phyloP scores from a whole-genome alignment of 1,139 yeast species.

The Saccharomyces uvarum region DNA sequence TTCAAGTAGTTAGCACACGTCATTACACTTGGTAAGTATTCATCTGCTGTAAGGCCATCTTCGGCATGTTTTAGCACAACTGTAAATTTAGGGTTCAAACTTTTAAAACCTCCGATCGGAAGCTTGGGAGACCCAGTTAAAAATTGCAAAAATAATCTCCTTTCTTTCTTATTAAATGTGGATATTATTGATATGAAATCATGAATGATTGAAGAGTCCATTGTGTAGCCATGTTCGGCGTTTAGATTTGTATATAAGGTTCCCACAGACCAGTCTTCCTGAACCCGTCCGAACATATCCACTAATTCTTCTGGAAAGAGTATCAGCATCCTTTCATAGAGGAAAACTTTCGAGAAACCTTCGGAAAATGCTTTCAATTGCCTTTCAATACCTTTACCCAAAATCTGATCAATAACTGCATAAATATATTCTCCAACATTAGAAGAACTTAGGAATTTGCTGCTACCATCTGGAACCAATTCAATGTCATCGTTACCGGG shows the following conservation, averaged over 20 bases:
- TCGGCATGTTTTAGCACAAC: constrained; percentile 80
- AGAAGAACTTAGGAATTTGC: constrained; percentile 38
- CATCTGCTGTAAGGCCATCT: constrained; percentile 60
- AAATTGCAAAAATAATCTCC: constrained; percentile 74
- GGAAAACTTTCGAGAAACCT: constrained; percentile 83
- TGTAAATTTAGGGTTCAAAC: constrained; percentile 74
- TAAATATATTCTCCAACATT: constrained; percentile 57
- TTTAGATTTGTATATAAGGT: constrained; percentile 54
- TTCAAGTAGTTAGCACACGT: constrained; percentile 94
- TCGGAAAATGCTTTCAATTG: constrained; percentile 66
- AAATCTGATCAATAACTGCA: constrained; percentile 51
- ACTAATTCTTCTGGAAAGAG: constrained; percentile 70
- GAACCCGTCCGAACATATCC: constrained; percentile 61
- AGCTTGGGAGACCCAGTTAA: constrained; percentile 88
- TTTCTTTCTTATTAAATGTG: constrained; percentile 45
- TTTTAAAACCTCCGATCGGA: constrained; percentile 90
- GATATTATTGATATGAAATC: constrained; percentile 55
- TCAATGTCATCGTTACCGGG: constrained; percentile 66
- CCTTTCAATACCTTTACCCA: constrained; percentile 54
- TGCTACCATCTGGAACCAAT: constrained; percentile 49
- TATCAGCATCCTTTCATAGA: constrained; percentile 61
- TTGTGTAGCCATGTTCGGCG: constrained; percentile 87
- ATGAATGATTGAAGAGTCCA: constrained; percentile 59
- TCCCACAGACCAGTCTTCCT: constrained; percentile 79
- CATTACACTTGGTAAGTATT: constrained; percentile 93